Evolutionary conservation across 2,329 filamentous ascomycete species (phyloP).

Genomic region (Rutstroemia sp.): DNA sequence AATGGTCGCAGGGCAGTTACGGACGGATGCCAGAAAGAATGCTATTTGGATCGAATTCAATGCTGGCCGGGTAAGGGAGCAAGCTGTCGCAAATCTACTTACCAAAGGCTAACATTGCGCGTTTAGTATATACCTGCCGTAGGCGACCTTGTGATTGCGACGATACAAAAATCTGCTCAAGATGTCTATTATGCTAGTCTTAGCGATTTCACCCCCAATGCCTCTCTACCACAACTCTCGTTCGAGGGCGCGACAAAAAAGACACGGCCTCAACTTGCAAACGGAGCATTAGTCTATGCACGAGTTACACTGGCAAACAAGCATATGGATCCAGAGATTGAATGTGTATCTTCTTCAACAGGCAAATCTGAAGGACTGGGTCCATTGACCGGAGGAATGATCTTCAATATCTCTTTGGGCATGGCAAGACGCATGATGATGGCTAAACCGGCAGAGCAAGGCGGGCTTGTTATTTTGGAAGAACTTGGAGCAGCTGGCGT

Average conservation of each 20-base stretch:
- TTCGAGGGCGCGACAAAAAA: slow-evolving; percentile 93
- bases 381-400: slow-evolving; percentile 75
- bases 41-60: slow-evolving; percentile 70
- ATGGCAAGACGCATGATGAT: slow-evolving; percentile 76
- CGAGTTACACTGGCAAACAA: slow-evolving; percentile 70
- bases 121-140: slow-evolving; percentile 67
- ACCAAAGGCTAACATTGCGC: neutral
- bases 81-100: neutral
- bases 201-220: slow-evolving; percentile 55
- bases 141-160: slow-evolving; percentile 86
- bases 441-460: slow-evolving; percentile 51
- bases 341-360: slow-evolving; percentile 79
- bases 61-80: slow-evolving; percentile 53
- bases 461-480: slow-evolving; percentile 66
- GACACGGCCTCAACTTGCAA: slow-evolving; percentile 69
- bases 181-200: slow-evolving; percentile 78
- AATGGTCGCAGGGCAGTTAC: slow-evolving; percentile 59
- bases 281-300: slow-evolving; percentile 81
- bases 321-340: slow-evolving; percentile 82
- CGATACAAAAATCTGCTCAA: slow-evolving; percentile 64
- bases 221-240: slow-evolving; percentile 75
- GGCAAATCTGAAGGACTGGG: slow-evolving; percentile 87
- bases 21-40: slow-evolving; percentile 65
- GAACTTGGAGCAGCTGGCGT: slow-evolving; percentile 69
- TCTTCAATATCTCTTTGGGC: slow-evolving; percentile 71